Conservation (phyloP, 2,329 filamentous ascomycete genomes). For the Phymatotrichopsis omnivora region DNA sequence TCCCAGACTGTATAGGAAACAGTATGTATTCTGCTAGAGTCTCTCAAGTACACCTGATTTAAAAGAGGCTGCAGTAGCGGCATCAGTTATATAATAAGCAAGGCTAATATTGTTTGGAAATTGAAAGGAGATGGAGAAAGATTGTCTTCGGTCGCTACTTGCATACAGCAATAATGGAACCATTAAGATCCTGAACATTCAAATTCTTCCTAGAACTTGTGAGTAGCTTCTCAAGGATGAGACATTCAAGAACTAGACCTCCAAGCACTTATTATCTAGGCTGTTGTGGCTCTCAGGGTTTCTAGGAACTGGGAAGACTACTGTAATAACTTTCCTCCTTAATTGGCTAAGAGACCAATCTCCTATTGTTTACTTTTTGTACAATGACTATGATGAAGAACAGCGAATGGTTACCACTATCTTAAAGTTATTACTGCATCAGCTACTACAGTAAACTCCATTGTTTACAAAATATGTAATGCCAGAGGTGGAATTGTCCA, state of each 20-base stretch:
- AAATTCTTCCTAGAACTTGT: slow-evolving; percentile 3
- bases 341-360: not conserved
- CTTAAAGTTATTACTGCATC: slow-evolving; percentile 6
- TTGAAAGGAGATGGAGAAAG: no score
- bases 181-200: not conserved
- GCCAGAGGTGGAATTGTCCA: not conserved
- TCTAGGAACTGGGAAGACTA: slow-evolving; percentile 10
- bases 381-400: not conserved
- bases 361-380: slow-evolving; percentile 2
- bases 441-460: slow-evolving; percentile 2
- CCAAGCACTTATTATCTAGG: not conserved
- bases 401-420: slow-evolving; percentile 1
- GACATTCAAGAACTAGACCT: not conserved
- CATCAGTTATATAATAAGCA: no score
- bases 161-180: slow-evolving; percentile 2
- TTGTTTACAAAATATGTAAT: slow-evolving; percentile 5
- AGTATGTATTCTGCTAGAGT: no score
- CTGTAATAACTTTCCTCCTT: slow-evolving; percentile 2
- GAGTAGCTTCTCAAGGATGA: not conserved
- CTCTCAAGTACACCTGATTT: no score
- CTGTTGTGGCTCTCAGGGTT: not conserved
- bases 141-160: slow-evolving; percentile 4
- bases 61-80: no score
- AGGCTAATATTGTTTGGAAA: no score
- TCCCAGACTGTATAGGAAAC: no score